These are phyloP conservation scores for Leptographium wingfieldii DNA, from an alignment of 2,329 filamentous ascomycete species.

Conservation along the genomic window DNA sequence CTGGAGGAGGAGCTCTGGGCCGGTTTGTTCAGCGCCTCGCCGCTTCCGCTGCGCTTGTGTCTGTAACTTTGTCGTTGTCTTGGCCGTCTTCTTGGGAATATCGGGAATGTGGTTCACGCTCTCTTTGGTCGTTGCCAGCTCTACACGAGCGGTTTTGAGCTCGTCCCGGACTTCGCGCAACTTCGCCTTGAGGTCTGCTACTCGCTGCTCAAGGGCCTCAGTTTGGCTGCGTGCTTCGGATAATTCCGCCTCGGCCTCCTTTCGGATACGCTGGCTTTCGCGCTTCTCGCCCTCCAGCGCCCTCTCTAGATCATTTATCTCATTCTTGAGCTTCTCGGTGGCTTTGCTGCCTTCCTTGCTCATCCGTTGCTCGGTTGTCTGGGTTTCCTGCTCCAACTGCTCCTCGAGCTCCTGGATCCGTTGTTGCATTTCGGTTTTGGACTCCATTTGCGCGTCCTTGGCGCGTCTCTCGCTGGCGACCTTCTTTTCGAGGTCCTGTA, in stretches of 20 bases:
- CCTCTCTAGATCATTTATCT: conserved; percentile 23
- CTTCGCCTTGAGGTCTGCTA: conserved; percentile 58
- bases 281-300: conserved; percentile 27
- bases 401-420: conserved; percentile 13
- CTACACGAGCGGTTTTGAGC: conserved; percentile 48
- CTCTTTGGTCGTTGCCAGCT: conserved; percentile 25
- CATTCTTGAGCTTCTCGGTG: conserved; percentile 13
- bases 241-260: conserved; percentile 38
- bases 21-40: conserved; percentile 29
- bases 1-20: conserved; percentile 35
- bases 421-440: conserved; percentile 17
- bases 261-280: conserved; percentile 32
- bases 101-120: conserved; percentile 22
- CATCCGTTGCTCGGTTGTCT: conserved; percentile 4
- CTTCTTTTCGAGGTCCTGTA: conserved; percentile 28
- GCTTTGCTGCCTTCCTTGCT: neutral
- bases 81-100: conserved; percentile 12
- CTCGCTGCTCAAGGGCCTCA: conserved; percentile 54
- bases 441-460: conserved; percentile 19
- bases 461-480: conserved; percentile 18
- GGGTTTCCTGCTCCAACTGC: conserved; percentile 14
- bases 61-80: conserved; percentile 12
- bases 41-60: conserved; percentile 31
- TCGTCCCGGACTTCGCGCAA: conserved; percentile 58
- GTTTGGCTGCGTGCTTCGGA: conserved; percentile 50